Conservation (phyloP, 1,284 basidiomycete species). For the Trichosporon sp. region DNA sequence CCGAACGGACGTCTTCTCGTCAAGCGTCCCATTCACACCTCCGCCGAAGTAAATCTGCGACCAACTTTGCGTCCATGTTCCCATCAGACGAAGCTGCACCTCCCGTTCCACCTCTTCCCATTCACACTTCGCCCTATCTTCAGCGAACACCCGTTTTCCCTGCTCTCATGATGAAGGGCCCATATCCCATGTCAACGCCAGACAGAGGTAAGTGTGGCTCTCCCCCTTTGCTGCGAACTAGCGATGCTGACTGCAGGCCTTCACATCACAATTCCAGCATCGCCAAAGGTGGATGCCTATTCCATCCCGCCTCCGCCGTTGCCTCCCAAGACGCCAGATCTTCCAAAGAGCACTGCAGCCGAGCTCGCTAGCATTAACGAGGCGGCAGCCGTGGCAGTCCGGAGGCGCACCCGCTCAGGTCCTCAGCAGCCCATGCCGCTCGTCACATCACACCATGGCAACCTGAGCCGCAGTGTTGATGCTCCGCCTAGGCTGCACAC, state of each 20-base stretch:
- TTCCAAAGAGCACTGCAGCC: neutral
- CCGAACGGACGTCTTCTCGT: neutral
- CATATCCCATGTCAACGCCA: neutral
- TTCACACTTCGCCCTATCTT: neutral
- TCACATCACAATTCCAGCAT: neutral
- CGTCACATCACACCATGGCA: neutral
- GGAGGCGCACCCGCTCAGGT: neutral
- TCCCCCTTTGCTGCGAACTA: neutral
- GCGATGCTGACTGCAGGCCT: neutral
- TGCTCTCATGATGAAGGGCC: neutral
- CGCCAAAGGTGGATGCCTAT: neutral
- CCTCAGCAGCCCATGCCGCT: neutral
- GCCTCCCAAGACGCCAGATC: neutral
- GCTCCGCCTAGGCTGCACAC: neutral
- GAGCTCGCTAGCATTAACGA: constrained; percentile 2
- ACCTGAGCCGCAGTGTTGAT: neutral
- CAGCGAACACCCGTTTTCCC: neutral
- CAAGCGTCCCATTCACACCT: neutral
- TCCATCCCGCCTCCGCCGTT: neutral
- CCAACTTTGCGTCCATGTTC: constrained; percentile 1
- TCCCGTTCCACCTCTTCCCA: neutral
- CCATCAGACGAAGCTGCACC: neutral
- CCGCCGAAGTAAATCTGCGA: neutral
- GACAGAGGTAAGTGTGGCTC: neutral
- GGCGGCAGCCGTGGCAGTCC: neutral